Percentiles rank a stretch among this genome's conserved stretches.
Conservation (phyloP, 2,329 filamentous ascomycete species). For the Fonsecaea multimorphosa region DNA sequence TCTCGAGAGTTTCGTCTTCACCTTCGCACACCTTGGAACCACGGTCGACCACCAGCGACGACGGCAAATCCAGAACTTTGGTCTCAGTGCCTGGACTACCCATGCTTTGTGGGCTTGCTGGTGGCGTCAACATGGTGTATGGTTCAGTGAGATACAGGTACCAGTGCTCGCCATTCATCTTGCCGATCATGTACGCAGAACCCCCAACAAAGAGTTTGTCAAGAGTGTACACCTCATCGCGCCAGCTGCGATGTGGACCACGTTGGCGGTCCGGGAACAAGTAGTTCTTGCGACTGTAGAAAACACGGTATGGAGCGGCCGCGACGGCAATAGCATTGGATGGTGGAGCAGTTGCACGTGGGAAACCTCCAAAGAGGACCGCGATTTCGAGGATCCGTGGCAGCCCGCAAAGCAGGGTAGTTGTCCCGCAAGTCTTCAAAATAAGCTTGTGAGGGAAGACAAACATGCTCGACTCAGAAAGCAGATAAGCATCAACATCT, state of each 20-base stretch:
- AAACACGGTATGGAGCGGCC: constrained; percentile 91
- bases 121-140: constrained; percentile 77
- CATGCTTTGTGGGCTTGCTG: constrained; percentile 69
- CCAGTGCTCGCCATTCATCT: constrained; percentile 99
- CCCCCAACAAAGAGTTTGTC: constrained; percentile 90
- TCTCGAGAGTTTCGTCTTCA: constrained; percentile 63
- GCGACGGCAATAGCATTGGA: constrained; percentile 72
- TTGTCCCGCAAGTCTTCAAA: constrained; percentile 97
- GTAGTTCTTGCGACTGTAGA: constrained; percentile 99
- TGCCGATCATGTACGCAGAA: constrained; percentile 98
- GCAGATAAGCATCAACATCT: constrained; percentile 91
- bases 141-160: constrained; percentile 96
- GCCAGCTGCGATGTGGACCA: constrained; percentile 96
- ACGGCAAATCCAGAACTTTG: constrained; percentile 63
- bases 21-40: constrained; percentile 40
- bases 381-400: constrained; percentile 93
- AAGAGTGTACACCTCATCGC: constrained; percentile 89
- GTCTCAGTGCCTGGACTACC: constrained; percentile 61
- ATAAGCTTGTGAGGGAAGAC: constrained; percentile 99
- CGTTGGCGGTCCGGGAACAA: constrained; percentile 93
- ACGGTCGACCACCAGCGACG: constrained; percentile 39
- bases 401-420: constrained; percentile 86
- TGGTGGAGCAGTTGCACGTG: constrained; percentile 72
- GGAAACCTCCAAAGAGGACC: constrained; percentile 84
- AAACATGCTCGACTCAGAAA: constrained; percentile 99